Conservation (phyloP, 2,329 filamentous ascomycete genomes). For the Fusarium floridanum region DNA sequence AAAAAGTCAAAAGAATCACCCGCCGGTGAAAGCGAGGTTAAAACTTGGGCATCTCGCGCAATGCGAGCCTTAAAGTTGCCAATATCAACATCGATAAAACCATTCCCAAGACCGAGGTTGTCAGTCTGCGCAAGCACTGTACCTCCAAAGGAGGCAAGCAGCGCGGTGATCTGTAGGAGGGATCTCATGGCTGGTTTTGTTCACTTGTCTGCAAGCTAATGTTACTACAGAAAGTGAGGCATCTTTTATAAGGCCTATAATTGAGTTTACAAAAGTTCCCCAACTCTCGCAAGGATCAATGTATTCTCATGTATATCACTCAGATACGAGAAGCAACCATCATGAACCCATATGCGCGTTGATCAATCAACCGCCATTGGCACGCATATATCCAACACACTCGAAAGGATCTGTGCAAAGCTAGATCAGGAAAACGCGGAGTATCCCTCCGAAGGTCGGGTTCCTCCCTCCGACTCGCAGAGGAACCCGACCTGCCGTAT, state of each 20-base stretch:
- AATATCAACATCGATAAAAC: slow-evolving; percentile 56
- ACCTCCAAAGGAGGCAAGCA: neutral
- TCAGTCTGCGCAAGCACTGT: slow-evolving; percentile 18
- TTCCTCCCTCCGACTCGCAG: neutral
- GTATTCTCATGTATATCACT: neutral
- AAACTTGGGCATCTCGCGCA: slow-evolving; percentile 60
- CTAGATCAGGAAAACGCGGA: slow-evolving; percentile 9
- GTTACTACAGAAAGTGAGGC: neutral
- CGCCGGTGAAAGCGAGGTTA: slow-evolving; percentile 60
- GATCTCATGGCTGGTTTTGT: slow-evolving; percentile 1
- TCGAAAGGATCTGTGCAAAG: neutral
- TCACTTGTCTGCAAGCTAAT: neutral
- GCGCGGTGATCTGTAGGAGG: neutral
- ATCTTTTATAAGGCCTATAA: slow-evolving; percentile 15
- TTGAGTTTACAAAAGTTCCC: neutral
- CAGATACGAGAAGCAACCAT: neutral
- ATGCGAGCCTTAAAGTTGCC: slow-evolving; percentile 58
- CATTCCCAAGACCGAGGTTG: slow-evolving; percentile 54
- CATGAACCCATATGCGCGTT: neutral
- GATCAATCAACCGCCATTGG: slow-evolving; percentile 11
- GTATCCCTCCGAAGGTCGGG: neutral
- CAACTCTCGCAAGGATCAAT: neutral
- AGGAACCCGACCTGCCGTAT: slow-evolving; percentile 10
- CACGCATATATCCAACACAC: slow-evolving; percentile 9
- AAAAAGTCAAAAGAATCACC: slow-evolving; percentile 65